Evolutionary conservation across 2,329 filamentous ascomycete species (phyloP), one percentile per base, ranked within the genome.

Genomic region (Parastagonospora avenae): DNA sequence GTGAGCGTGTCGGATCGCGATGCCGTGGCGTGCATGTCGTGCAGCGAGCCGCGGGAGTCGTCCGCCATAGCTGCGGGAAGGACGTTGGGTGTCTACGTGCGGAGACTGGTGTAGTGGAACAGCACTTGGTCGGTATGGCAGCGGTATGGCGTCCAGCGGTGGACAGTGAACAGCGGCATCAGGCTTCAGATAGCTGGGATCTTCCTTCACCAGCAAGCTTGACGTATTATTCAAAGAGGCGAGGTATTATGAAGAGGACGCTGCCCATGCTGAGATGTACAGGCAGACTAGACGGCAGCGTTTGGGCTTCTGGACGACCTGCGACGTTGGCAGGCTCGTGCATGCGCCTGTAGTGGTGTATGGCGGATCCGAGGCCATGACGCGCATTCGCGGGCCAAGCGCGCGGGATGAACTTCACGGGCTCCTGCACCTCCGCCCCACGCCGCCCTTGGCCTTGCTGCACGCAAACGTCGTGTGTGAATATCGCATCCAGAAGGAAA

Each of bases 1-100:
- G 93, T 97, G 41, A 97, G 80, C 30, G 86, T 85, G 56, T 89
- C 89, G 30, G 90, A 90, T 70, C 90, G 89, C 67, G 90, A 95
- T n/a, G 92, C 92, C 5, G 90, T 87, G 43, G 81, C 91, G 74
- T 97, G 93, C 60, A 97, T 96, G 64, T 90, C 57, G 27, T 52
- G 57, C 51, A 63, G 55, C 45, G 57, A 59, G 27, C 48, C 59
- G 27, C 55, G 60, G 44, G 63, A 55, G 55, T 60, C 58, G 36
- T 52, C 54, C 41, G 67, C 57, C 68, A 71, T 72, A 62, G 52
- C 57, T 55, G 43, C 31, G 35, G 51, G 14, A 14, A 45, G 28
- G 35, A 16, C 35, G 29, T 28, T n/a, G 38, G 45, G 40, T 19
- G 15, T 40, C 27, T 46, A 38, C 38, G 38, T 16, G 37, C 24